Conservation (phyloP, 1,284 basidiomycete genomes). For the Xerocomus tenax region DNA sequence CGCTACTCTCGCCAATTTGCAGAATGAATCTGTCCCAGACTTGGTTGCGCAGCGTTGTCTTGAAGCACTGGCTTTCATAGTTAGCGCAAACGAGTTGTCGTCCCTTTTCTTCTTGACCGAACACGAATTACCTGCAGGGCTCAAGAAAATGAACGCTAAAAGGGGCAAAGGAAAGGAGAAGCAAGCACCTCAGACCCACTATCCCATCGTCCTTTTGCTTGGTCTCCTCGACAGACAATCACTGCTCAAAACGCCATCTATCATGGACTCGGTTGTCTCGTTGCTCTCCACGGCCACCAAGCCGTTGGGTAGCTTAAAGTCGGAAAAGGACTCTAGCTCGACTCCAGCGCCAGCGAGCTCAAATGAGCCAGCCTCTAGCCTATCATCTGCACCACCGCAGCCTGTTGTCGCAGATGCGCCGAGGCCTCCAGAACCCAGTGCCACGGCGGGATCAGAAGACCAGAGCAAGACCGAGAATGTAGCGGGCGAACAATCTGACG, state of each 20-base stretch:
- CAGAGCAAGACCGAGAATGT: constrained; percentile 26
- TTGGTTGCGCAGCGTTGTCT: constrained; percentile 88
- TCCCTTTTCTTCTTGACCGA: constrained; percentile 91
- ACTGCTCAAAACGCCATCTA: constrained; percentile 75
- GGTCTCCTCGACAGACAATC: constrained; percentile 78
- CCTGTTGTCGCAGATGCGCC: constrained; percentile 9
- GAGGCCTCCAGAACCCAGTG: constrained; percentile 14
- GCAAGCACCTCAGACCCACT: constrained; percentile 71
- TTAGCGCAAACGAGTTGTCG: constrained; percentile 72
- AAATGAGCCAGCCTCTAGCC: constrained; percentile 12
- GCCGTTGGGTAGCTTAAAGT: constrained; percentile 61
- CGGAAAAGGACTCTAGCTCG: constrained; percentile 33
- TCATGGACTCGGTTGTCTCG: constrained; percentile 85
- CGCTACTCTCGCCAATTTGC: constrained; percentile 53
- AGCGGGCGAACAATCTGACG: constrained; percentile 40
- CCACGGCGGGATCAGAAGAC: constrained; percentile 17
- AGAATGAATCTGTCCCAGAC: constrained; percentile 80
- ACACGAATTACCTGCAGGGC: constrained; percentile 74
- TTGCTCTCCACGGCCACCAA: constrained; percentile 81
- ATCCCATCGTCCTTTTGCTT: constrained; percentile 82
- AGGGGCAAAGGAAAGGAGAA: constrained; percentile 94
- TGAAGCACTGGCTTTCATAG: constrained; percentile 81
- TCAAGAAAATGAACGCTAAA: constrained; percentile 60
- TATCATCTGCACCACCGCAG: constrained; percentile 7
- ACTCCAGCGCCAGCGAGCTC: constrained; percentile 20